A percentile compares a stretch with the other conserved stretches of the same genome.
Evolutionary conservation across 129 eudicot species (phyloP).

Genomic region (Chrysanthemum lavandulifolium): DNA sequence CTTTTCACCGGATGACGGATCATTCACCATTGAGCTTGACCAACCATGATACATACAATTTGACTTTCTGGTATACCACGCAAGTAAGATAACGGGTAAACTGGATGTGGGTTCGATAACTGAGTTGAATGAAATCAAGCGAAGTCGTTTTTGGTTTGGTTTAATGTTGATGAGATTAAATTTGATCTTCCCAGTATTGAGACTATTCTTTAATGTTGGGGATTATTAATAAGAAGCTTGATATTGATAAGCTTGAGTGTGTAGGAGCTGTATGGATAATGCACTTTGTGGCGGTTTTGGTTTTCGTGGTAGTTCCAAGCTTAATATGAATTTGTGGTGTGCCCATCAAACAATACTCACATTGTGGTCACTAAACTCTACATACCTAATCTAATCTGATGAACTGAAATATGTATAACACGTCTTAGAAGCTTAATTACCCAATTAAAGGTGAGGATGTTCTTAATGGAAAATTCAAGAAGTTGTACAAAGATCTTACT

Average conservation of each 20-base stretch:
- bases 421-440: conserved; percentile 96
- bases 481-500: conserved; percentile 72
- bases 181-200: conserved; percentile 83
- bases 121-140: conserved; percentile 79
- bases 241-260: conserved; percentile 67
- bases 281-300: conserved; percentile 31
- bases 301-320: background rate
- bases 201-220: conserved; percentile 72
- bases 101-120: conserved; percentile 66
- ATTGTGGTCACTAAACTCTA: background rate
- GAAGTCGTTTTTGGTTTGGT: conserved; percentile 58
- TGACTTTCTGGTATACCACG: conserved; percentile 77
- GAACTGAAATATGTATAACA: conserved; percentile 22
- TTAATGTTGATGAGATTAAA: conserved; percentile 81
- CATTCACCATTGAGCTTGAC: conserved; percentile 52
- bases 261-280: conserved; percentile 59
- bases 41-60: conserved; percentile 72
- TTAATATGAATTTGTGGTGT: conserved; percentile 20
- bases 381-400: background rate
- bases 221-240: conserved; percentile 74
- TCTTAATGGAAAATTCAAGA: conserved; percentile 71
- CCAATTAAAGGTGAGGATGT: conserved; percentile 97
- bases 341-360: background rate
- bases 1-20: conserved; percentile 55
- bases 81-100: conserved; percentile 59